Base-by-base conservation (phyloP, 192 early-diverging fungal species). In the Podochytrium sp. region DNA sequence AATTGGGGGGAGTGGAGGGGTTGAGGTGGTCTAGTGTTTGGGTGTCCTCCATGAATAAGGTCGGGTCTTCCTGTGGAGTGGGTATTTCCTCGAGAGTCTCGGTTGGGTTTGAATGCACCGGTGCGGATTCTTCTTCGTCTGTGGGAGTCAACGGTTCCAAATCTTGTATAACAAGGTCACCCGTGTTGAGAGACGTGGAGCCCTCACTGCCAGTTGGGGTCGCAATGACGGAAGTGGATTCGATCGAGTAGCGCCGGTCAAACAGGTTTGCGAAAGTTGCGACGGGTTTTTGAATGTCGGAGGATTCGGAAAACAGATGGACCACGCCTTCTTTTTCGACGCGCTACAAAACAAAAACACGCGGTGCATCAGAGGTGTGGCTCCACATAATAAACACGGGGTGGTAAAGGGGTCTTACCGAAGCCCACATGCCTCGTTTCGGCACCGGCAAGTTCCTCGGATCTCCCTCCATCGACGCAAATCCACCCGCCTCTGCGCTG, bases 251-350 rank as follows among this genome's bases (percentile, higher is more conserved):
- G 37, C 79, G 63, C n/a, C 79, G 74, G 0, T 76, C 74, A 40
- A 72, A 74, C n/a, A 55, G 16, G 16, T 68, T 63, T 38, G 75
- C 33, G 27, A 78, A 30, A 14, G 39, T 51, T 5, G 77, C 77
- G n/a, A 79, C 69, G 16, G 76, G 79, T 18, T 29, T 55, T n/a
- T 30, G 57, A 56, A 25, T 59, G 16, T 84, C 80, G 2, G 57
- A 20, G 1, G 56, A 56, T 34, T 86, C 82, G 14, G 83, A 82
- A 65, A 65, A 85, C 16, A 84, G 67, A 25, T 33, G 16, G 30
- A 85, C 69, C 3, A 78, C 81, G 41, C 64, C 68, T 2, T 52
- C 34, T 12, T 77, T 69, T 10, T n/a, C n/a, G n/a, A 82, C 58
- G 27, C 82, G 18, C 82, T 84, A 73, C 10, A 38, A 62, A 49